Conservation (phyloP, 2,329 filamentous ascomycete species). For the Cadophora gregata region DNA sequence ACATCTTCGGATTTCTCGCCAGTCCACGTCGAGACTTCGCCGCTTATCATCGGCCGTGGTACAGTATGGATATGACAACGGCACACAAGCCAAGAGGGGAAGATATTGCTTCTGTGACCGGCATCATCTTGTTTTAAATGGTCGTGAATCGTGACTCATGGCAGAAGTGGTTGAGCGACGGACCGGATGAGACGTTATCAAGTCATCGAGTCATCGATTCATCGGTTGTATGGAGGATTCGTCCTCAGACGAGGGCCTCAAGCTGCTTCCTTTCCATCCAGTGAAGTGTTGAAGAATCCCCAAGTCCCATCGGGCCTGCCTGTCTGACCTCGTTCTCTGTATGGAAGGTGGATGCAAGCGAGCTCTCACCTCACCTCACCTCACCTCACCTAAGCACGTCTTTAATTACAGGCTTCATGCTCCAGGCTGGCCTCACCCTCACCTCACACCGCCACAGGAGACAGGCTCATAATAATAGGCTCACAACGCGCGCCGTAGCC, state of each 20-base stretch:
- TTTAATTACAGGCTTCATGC: conserved; percentile 1
- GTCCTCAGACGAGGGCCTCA: too few relatives aligned
- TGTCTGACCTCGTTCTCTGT: background rate
- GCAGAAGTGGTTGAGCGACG: background rate
- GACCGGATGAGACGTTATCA: background rate
- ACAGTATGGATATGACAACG: background rate
- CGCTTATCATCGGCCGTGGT: background rate
- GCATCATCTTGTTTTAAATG: background rate
- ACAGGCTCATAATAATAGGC: too few relatives aligned
- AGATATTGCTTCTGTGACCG: background rate
- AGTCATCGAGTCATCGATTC: background rate
- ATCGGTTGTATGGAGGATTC: background rate
- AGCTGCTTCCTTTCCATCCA: background rate
- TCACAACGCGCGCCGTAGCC: background rate
- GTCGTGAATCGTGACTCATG: background rate
- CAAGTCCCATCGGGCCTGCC: too few relatives aligned
- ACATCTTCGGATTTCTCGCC: background rate
- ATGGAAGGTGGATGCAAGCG: conserved; percentile 2
- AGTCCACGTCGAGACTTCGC: background rate
- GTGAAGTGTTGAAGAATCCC: background rate
- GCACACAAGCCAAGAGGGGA: background rate
- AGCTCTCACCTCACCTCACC: background rate
- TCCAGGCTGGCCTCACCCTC: background rate
- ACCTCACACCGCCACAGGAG: background rate
- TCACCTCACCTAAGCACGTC: background rate